Base-by-base conservation (phyloP, 106 monocot species). In the Dendrobium catenatum region DNA sequence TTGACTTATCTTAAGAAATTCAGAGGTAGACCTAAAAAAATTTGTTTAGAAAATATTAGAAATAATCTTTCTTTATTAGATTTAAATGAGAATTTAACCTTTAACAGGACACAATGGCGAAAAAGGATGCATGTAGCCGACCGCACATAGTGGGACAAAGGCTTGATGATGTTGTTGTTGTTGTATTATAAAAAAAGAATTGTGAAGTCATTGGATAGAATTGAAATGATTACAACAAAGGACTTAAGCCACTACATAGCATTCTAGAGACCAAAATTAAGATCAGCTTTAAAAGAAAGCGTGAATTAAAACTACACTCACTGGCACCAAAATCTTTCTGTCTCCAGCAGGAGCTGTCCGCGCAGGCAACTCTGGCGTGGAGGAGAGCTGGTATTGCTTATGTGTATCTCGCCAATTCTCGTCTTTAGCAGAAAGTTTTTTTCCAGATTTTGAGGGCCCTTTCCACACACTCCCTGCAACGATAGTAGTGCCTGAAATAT, bases 341-440 rank as follows among this genome's bases (percentile, higher is more conserved):
- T 91, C 94, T 68, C 86, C 89, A 79, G 88, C 90, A 78, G 92
- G 84, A 72, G 89, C 79, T 44, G 78, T 81, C 46, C 92, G 79
- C 83, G 90, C 40, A 61, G 93, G 86, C 77, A 85, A 83, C 80
- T 90, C 88, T 7, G 43, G 75, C 61, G 76, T 27, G 55, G 43
- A 49, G 22, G 43, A 49, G 22, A 78, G 58, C 11, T 79, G 84
- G 9, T 88, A 73, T 72, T 88, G 88, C 66, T 77, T 89, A 55
- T 93, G 92, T 41, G 91, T 89, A 67, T 91, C 89, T 24, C 97
- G 84, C 37, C 86, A 86, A 56, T 85, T 94, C 61, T 94, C 97
- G 79, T 96, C 96, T 46, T 79, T 80, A 48, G 61, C 29, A 43
- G 70, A 41, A 61, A 75, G 75, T 79, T 92, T 98, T 80, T 91